These are phyloP conservation scores for Yarrowia deformans DNA, from an alignment of 805 yeast genomes.

Conservation along the genomic window DNA sequence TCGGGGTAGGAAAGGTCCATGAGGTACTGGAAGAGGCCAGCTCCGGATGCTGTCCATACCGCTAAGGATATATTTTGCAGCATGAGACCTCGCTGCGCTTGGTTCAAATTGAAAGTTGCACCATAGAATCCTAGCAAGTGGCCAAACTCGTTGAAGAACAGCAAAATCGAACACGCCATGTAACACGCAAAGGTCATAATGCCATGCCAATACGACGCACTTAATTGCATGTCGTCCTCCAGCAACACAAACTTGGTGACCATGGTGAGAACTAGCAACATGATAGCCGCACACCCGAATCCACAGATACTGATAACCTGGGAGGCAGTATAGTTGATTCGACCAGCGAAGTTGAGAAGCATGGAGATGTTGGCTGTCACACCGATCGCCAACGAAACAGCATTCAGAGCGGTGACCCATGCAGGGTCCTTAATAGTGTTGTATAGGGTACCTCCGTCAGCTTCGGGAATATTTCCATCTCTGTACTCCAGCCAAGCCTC, in stretches of 20 bases:
- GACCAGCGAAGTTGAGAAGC: conserved; percentile 69
- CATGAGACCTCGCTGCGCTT: conserved; percentile 76
- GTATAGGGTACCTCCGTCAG: conserved; percentile 41
- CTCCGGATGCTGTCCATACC: conserved; percentile 76
- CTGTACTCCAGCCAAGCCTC: conserved; percentile 64
- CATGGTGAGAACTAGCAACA: conserved; percentile 60
- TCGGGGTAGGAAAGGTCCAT: conserved; percentile 63
- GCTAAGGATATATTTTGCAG: conserved; percentile 69
- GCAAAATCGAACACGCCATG: conserved; percentile 60
- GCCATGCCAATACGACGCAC: conserved; percentile 69
- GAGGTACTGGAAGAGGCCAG: conserved; percentile 61
- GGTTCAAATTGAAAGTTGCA: conserved; percentile 70
- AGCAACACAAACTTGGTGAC: conserved; percentile 51
- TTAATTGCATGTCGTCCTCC: conserved; percentile 42
- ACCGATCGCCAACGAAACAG: conserved; percentile 70
- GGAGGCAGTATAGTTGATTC: conserved; percentile 63
- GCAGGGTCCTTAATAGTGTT: conserved; percentile 49
- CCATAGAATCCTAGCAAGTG: conserved; percentile 66
- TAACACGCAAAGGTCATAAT: conserved; percentile 70
- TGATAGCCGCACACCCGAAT: conserved; percentile 66
- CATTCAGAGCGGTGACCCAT: conserved; percentile 63
- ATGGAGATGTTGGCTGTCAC: conserved; percentile 71
- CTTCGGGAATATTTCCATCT: conserved; percentile 43
- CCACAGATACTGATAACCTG: conserved; percentile 68
- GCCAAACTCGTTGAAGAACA: conserved; percentile 69